Percentiles rank a stretch among this genome's conserved stretches.
phyloP scores from a whole-genome alignment of 192 early-diverging fungal species.

The Mortierella antarctica region DNA sequence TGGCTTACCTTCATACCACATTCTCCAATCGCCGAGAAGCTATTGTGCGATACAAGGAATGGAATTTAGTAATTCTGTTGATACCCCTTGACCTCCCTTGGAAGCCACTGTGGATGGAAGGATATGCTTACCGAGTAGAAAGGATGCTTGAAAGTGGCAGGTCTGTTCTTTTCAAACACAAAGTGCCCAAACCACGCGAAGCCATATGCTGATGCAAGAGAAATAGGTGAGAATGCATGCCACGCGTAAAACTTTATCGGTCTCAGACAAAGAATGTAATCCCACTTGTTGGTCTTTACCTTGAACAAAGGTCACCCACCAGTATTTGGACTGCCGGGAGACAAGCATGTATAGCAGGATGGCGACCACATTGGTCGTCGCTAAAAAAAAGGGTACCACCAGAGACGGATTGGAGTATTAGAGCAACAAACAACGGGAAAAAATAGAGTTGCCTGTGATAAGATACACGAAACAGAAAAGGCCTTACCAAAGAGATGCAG shows the following conservation, averaged over 20 bases:
- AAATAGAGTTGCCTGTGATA: not conserved
- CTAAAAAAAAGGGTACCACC: slow-evolving; percentile 8
- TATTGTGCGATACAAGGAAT: not conserved
- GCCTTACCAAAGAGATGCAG: slow-evolving; percentile 65
- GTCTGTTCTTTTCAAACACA: slow-evolving; percentile 70
- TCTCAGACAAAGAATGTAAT: not conserved
- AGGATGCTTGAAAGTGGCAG: slow-evolving; percentile 79
- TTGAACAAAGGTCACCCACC: slow-evolving; percentile 52
- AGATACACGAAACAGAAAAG: not conserved
- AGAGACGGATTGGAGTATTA: not conserved
- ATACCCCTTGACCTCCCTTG: not conserved
- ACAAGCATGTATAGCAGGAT: slow-evolving; percentile 39
- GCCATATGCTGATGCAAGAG: slow-evolving; percentile 57
- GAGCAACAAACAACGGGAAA: not conserved
- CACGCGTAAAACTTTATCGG: not conserved
- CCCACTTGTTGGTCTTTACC: slow-evolving; percentile 14
- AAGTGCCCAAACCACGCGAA: slow-evolving; percentile 79
- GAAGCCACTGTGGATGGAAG: not conserved
- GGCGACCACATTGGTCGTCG: slow-evolving; percentile 45
- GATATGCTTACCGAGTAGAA: slow-evolving; percentile 58
- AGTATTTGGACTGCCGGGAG: slow-evolving; percentile 35
- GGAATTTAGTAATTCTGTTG: not conserved
- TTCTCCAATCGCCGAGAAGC: slow-evolving; percentile 64
- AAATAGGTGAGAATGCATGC: slow-evolving; percentile 6
- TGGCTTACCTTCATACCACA: slow-evolving; percentile 59